Base-by-base conservation (phyloP, 176 grass and related monocot genomes). In the Carex pumila region DNA sequence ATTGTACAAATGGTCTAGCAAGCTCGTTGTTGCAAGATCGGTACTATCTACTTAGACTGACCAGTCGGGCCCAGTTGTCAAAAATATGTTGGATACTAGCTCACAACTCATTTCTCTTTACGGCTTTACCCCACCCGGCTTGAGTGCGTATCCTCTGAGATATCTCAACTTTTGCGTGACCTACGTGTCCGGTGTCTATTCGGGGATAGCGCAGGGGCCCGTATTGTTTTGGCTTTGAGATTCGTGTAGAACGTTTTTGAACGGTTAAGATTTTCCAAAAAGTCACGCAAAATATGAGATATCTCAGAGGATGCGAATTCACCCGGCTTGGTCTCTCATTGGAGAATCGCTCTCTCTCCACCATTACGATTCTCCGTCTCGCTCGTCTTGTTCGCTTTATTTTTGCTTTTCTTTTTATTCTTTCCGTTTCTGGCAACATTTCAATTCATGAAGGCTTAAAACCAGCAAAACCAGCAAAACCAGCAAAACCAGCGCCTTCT, bases 371-470 rank as follows among this genome's bases (percentile, higher is more conserved):
- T 81, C 85, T 74, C 79, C 62, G 17, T 75, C 56, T 87, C 55
- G 74, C 32, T 34, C n/a, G 9, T 82, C 37, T 73, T 17, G 56
- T 17, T 81, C 34, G 50, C 12, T 81, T 43, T 79, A 4, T 19
- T 5, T 55, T 54, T 32, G 18, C 54, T 86, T 36, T 61, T 22
- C 34, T 14, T 64, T 65, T 71, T 65, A 10, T 50, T 12, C 55
- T 52, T 54, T 65, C 79, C 49, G 11, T 71, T 62, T 83, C 65
- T 55, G 11, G 5, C 58, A 77, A 79, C 8, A 12, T 59, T 86
- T 70, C 60, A 34, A 77, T 2, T 79, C 71, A 86, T 79, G 71
- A 25, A 80, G 45, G 49, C 60, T 67, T 81, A 43, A 81, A 68
- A 79, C 4, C 19, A 57, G 58, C 37, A 54, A 79, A n/a, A 34